phyloP scores from a whole-genome alignment of 768 basidiomycete species.

The Russula vinacea region DNA sequence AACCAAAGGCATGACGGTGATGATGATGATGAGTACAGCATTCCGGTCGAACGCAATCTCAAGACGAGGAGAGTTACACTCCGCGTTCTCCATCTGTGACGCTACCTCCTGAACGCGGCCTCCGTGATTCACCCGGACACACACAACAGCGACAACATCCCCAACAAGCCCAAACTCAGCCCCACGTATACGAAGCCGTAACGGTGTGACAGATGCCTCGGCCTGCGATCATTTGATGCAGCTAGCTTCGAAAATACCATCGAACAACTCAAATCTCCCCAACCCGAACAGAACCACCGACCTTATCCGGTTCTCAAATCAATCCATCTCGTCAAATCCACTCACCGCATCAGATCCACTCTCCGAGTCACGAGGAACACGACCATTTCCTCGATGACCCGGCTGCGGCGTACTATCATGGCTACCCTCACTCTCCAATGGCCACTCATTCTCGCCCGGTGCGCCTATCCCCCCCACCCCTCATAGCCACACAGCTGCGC shows the following conservation, averaged over 20 bases:
- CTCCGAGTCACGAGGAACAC: slow-evolving; percentile 51
- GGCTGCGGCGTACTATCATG: slow-evolving; percentile 55
- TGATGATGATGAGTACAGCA: slow-evolving; percentile 20
- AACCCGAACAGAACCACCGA: slow-evolving; percentile 13
- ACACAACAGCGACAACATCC: slow-evolving; percentile 10
- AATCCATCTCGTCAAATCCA: neutral
- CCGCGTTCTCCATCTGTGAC: slow-evolving; percentile 28
- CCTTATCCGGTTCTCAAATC: slow-evolving; percentile 12
- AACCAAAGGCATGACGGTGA: slow-evolving; percentile 12
- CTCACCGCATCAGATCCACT: slow-evolving; percentile 34
- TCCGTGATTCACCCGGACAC: slow-evolving; percentile 14
- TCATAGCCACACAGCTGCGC: slow-evolving; percentile 68
- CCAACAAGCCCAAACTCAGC: slow-evolving; percentile 15
- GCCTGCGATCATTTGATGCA: slow-evolving; percentile 27
- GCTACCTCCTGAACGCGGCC: slow-evolving; percentile 20
- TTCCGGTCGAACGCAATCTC: slow-evolving; percentile 21
- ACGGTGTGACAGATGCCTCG: slow-evolving; percentile 28
- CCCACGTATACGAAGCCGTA: slow-evolving; percentile 28
- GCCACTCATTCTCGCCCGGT: slow-evolving; percentile 46
- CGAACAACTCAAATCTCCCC: slow-evolving; percentile 24
- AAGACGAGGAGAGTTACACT: slow-evolving; percentile 31
- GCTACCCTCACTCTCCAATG: slow-evolving; percentile 51
- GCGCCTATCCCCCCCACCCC: slow-evolving; percentile 81
- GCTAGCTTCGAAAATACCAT: slow-evolving; percentile 22
- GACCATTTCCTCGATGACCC: slow-evolving; percentile 60